Evolutionary conservation across 108 stramenopile species (phyloP).

Genomic region (Nitzschia inconspicua): DNA sequence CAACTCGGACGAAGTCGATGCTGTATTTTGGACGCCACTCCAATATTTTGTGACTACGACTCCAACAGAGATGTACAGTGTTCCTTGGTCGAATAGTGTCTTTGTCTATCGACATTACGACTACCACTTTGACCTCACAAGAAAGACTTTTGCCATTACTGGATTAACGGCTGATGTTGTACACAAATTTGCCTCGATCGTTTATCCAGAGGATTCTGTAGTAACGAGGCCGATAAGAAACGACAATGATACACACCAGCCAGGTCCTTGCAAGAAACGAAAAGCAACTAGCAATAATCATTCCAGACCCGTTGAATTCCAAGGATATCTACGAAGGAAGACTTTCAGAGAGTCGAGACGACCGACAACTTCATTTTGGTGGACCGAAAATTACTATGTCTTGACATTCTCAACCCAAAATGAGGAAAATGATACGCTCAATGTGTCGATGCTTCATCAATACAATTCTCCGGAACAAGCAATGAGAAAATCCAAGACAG

Average conservation of each 20-base stretch:
- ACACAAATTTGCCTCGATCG: constrained; percentile 47
- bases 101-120: constrained; percentile 55
- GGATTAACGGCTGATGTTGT: constrained; percentile 68
- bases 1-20: constrained; percentile 58
- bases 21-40: constrained; percentile 59
- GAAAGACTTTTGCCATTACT: constrained; percentile 43
- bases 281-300: neutral
- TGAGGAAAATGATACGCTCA: neutral
- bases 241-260: neutral
- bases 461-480: constrained; percentile 26
- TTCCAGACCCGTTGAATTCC: neutral
- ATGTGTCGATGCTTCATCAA: constrained; percentile 32
- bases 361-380: neutral
- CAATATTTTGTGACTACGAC: constrained; percentile 26
- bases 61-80: constrained; percentile 8
- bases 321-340: constrained; percentile 5
- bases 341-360: neutral
- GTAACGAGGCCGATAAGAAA: neutral
- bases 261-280: neutral
- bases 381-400: neutral
- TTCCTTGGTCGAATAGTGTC: constrained; percentile 37
- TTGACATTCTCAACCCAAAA: too few relatives aligned
- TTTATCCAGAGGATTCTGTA: neutral
- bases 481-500: constrained; percentile 20
- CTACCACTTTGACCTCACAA: constrained; percentile 14